Conservation (phyloP, 31 red algal species). For the Asparagopsis taxiformis region DNA sequence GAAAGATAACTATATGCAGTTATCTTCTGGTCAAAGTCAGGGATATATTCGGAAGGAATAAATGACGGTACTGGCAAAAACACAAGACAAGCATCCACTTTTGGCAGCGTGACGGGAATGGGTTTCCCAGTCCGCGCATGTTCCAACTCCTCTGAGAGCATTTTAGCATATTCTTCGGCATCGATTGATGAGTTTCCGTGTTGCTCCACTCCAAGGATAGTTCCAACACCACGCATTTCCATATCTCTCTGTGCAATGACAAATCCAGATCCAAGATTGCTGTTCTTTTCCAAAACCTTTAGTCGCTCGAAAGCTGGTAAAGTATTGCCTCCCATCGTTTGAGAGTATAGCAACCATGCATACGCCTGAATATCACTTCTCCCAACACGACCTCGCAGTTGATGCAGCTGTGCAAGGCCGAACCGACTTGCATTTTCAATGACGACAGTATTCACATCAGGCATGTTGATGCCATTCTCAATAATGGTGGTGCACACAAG, state of each 20-base stretch:
- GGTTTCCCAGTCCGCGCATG: constrained; percentile 47
- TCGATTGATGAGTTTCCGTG: constrained; percentile 77
- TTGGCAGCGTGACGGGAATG: constrained; percentile 36
- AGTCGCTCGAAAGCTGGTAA: constrained; percentile 59
- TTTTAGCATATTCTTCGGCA: constrained; percentile 72
- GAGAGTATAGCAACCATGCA: constrained; percentile 67
- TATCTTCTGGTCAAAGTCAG: constrained; percentile 83
- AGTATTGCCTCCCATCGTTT: neutral
- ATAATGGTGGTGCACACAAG: constrained; percentile 97
- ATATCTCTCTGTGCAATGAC: constrained; percentile 93
- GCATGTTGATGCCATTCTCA: constrained; percentile 99
- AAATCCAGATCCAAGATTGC: constrained; percentile 80
- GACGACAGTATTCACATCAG: constrained; percentile 92
- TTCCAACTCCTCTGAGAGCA: constrained; percentile 84
- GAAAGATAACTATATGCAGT: constrained; percentile 44
- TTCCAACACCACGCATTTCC: constrained; percentile 97
- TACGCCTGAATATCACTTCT: constrained; percentile 84
- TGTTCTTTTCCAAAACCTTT: constrained; percentile 64
- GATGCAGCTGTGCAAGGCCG: constrained; percentile 96
- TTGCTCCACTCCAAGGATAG: constrained; percentile 90
- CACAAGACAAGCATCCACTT: constrained; percentile 23
- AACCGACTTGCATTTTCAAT: constrained; percentile 78
- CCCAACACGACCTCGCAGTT: constrained; percentile 97
- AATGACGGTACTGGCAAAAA: constrained; percentile 72
- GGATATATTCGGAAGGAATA: constrained; percentile 68